Evolutionary conservation across 2,329 filamentous ascomycete species (phyloP), one percentile per base, ranked within the genome.

Genomic region (Paracorniculantispora psalliotae): DNA sequence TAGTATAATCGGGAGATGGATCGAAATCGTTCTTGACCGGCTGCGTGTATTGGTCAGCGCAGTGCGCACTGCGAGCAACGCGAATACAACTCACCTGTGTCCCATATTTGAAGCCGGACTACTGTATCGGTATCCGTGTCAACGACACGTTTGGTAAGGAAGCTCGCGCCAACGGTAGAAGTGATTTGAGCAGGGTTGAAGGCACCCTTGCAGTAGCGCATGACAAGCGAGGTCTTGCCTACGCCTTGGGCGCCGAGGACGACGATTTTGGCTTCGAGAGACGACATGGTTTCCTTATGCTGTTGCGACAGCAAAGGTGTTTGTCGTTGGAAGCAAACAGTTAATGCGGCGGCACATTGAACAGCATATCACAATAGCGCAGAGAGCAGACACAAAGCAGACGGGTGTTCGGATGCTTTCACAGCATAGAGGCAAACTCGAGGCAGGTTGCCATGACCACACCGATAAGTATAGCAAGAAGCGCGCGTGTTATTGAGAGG

Each of bases 1-100:
- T 99, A 99, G 79, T 97, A 97, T 57, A 99, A 85, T 59, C 92
- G 88, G 10, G 91, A 96, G 68, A 99, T 97, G 62, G 89, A 92
- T 67, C 93, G 86, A 73, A 97, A 99, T 59, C 93, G 86, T 77
- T 99, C 93, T 71, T 99, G 93, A 62, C 93, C 93, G 59, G 93
- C 86, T 79, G 71, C 25, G 17, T 4, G 25, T 21, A 60, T 54
- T 57, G 41, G 56, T 67, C 35, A 67, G 61, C 43, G n/a, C n/a
- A n/a, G n/a, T n/a, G n/a, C n/a, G n/a, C n/a, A n/a, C 51, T 58
- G 23, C 33, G 44, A 37, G 12, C 44, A 25, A 49, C 43, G n/a
- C 13, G 25, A 15, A 2, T 43, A 30, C n/a, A 21, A 65, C 68
- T 61, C 71, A 84, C 82, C 91, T 35, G 92, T 97, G 71, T 97